Base-by-base conservation (phyloP, 2,329 filamentous ascomycete species). In the Hymenoscyphus linearis region DNA sequence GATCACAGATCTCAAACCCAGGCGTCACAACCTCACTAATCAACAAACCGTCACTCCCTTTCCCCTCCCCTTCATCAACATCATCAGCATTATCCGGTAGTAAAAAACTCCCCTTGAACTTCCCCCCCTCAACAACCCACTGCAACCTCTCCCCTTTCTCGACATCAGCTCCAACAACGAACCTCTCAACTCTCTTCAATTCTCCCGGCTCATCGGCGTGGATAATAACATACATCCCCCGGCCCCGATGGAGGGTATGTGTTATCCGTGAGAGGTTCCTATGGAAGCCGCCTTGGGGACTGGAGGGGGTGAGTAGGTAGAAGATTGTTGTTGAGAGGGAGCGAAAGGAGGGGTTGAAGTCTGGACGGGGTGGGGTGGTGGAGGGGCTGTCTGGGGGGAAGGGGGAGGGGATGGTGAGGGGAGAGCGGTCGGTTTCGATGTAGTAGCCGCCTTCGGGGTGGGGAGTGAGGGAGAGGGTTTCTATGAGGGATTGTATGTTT, bases 21-120 rank as follows among this genome's bases (percentile, higher is more conserved):
- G 86, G 86, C 7, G 88, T 78, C 1, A 88, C 85, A 0, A 84
- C 87, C 76, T 90, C 85, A 55, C 82, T 85, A 62, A 90, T 88
- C 74, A 90, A 75, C 66, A 88, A 71, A 0, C 83, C 83, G 18
- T 74, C 76, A 40, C 72, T 75, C 27, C 66, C 69, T 4, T 70
- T 67, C 2, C 66, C 72, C 72, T 75, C 31, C 66, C 68, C 4
- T 69, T 67, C 2, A n/a, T n/a, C n/a, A n/a, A n/a, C n/a, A n/a
- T 66, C 72, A 25, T 69, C 72, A 52, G 73, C 73, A 10, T 70
- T 72, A 57, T 80, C 78, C 1, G 79, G 77, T 35, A 87, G 71
- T 60, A 89, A 68, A 72, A 81, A 88, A 67, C 80, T 86, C 12
- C 81, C 82, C 74, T 89, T 90, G 70, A 81, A 90, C 71, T 85